Evolutionary conservation across 2,329 filamentous ascomycete species (phyloP).

Genomic region (Lasiodiplodia hormozganensis): DNA sequence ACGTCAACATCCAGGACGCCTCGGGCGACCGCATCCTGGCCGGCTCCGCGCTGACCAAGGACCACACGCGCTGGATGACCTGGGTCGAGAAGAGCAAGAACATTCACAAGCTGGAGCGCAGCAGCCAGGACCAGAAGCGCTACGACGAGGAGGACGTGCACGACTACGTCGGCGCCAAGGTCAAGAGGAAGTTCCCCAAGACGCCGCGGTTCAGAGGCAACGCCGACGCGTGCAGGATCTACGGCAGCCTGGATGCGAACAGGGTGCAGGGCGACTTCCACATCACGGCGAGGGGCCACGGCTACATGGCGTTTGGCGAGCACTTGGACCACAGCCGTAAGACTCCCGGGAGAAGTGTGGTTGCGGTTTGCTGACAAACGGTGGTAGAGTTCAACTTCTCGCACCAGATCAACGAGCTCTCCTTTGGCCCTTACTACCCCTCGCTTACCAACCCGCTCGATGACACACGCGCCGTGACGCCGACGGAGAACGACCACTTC

Average conservation of each 20-base stretch:
- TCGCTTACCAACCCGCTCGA: slow-evolving; percentile 93
- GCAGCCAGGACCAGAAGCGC: slow-evolving; percentile 47
- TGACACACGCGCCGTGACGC: slow-evolving; percentile 78
- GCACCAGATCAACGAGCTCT: slow-evolving; percentile 93
- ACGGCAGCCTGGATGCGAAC: slow-evolving; percentile 87
- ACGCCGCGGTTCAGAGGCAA: slow-evolving; percentile 70
- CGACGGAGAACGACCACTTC: slow-evolving; percentile 67
- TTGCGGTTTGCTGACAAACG: neutral
- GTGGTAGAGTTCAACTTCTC: slow-evolving; percentile 90
- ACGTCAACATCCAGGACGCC: slow-evolving; percentile 96
- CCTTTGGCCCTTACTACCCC: slow-evolving; percentile 96
- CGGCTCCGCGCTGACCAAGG: slow-evolving; percentile 73
- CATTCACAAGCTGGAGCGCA: slow-evolving; percentile 53
- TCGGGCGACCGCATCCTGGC: slow-evolving; percentile 91
- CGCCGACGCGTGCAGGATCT: slow-evolving; percentile 84
- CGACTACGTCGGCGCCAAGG: slow-evolving; percentile 81
- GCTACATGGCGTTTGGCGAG: slow-evolving; percentile 80
- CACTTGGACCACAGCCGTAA: slow-evolving; percentile 84
- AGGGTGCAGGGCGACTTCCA: slow-evolving; percentile 99
- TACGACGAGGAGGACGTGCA: slow-evolving; percentile 84
- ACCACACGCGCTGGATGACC: slow-evolving; percentile 79
- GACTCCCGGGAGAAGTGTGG: slow-evolving; percentile 36
- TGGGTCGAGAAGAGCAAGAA: slow-evolving; percentile 78
- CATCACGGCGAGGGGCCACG: slow-evolving; percentile 92
- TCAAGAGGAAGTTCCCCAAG: slow-evolving; percentile 71